Base-by-base conservation (phyloP, 2,329 filamentous ascomycete species). In the Bretziella fagacearum region DNA sequence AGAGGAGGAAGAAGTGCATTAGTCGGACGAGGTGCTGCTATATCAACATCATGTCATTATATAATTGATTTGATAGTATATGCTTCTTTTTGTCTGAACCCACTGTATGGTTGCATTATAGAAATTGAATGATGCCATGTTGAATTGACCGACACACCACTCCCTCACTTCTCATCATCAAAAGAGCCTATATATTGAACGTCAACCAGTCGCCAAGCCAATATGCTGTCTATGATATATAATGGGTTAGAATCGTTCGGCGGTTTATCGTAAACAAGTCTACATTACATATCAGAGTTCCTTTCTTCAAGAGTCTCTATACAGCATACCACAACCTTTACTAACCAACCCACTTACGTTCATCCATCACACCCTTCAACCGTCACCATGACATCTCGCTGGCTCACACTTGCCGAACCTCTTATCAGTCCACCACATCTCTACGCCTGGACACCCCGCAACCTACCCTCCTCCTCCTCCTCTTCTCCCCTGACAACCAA, bases 401-500 rank as follows among this genome's bases (percentile, higher is more conserved):
- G 49, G 46, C 46, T 51, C n/a, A 13, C 41, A 8, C 42, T 48
- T n/a, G 17, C 46, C 5, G 45, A 48, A 17, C 22, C 45, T 37
- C 44, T 46, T n/a, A 20, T 13, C 8, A 40, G 18, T 15, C 46
- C 49, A 11, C 49, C 49, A 4, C 49, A 46, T 2, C 27, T 51
- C n/a, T 51, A 51, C 18, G 46, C 49, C 8, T 51, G 49, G 49
- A 45, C 40, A n/a, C 43, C 49, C 15, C 49, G 43, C 27, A 51
- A 51, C 37, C 30, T 51, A 7, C 39, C 44, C 22, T 17, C 27
- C 5, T 39, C 36, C 23, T 22, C 26, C 29, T 35, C 33, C 29
- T 17, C 27, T 3, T 41, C 48, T 3, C 25, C 35, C 22, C 43
- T n/a, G n/a, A n/a, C n/a, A n/a, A n/a, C 44, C 58, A 58, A n/a